Evolutionary conservation across 2,329 filamentous ascomycete species (phyloP).

Genomic region (Apiospora phragmitis): DNA sequence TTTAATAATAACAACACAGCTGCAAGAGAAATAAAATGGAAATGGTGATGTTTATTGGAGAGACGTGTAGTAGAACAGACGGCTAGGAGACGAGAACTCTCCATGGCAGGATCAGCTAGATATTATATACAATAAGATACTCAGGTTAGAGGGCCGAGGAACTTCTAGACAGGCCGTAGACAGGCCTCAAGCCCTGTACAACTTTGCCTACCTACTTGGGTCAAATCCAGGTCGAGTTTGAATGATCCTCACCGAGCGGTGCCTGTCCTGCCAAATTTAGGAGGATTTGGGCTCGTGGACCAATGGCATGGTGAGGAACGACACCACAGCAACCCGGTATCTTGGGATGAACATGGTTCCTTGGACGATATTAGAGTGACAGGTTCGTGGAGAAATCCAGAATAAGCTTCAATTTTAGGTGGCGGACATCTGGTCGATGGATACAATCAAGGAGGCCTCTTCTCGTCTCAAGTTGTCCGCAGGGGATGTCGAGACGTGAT

Average conservation of each 20-base stretch:
- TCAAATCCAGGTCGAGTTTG: neutral
- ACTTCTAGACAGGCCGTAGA: neutral
- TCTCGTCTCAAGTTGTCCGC: neutral
- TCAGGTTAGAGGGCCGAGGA: neutral
- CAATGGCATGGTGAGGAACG: neutral
- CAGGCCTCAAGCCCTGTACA: neutral
- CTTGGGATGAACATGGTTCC: neutral
- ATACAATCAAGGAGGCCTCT: neutral
- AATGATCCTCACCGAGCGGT: neutral
- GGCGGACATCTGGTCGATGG: neutral
- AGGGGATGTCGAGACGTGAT: neutral
- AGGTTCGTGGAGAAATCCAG: neutral
- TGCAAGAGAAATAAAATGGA: neutral
- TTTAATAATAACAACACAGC: neutral
- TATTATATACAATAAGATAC: neutral
- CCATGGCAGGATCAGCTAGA: neutral
- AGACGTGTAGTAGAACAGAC: neutral
- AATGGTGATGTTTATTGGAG: neutral
- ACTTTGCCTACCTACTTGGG: neutral
- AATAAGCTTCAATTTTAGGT: neutral
- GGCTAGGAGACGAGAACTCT: neutral
- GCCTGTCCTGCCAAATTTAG: neutral
- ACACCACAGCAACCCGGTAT: neutral
- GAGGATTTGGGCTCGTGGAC: neutral
- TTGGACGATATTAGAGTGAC: constrained; percentile 1